Evolutionary conservation across 352 stramenopile genomes (phyloP), one percentile per base, ranked within the genome.

Genomic region (Phytophthora sansomeana): DNA sequence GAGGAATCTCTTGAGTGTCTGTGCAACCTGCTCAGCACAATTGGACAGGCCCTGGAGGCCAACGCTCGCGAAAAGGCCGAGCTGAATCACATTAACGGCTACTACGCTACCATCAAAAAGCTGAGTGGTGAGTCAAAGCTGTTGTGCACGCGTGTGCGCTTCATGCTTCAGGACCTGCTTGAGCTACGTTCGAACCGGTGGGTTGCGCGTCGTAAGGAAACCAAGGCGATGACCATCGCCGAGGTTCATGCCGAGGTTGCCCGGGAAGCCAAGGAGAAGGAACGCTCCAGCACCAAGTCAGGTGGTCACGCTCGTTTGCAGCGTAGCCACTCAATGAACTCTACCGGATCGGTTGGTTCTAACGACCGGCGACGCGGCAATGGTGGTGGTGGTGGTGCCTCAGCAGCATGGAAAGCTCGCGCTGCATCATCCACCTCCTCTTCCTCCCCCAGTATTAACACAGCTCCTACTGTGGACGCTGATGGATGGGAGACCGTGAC

Each of bases 1-100:
- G 96, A 98, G 75, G 96, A 99, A 67, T 97, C 95, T 35, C 77
- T 99, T 28, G 97, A 98, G 80, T 99, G 97, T 65, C 89, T 99
- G 69, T 90, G 86, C 41, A 98, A 98, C 63, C 78, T 99, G 35
- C 86, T 99, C 24, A 85, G 88, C 32, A 98, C 94, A 5, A 97
- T 98, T 72, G 97, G 97, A 29, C 80, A 91, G 32, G 88, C 89
- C 44, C 78, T 98, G 8, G 95, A 98, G 59, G 51, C 26, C 17
- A 82, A 82, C 39, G 80, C 62, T 4, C 67, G 64, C 26, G 80
- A 87, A 21, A 70, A 86, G 52, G 77, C 51, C 9, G 87, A 93
- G 62, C 54, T 62, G 30, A 72, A 81, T n/a, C 70, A 81, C 33
- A 89, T 95, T 54, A 75, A 75, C 9, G 74, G 88, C 41, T 95